phyloP scores from a whole-genome alignment of 768 basidiomycete species.

The Kwoniella sp. region DNA sequence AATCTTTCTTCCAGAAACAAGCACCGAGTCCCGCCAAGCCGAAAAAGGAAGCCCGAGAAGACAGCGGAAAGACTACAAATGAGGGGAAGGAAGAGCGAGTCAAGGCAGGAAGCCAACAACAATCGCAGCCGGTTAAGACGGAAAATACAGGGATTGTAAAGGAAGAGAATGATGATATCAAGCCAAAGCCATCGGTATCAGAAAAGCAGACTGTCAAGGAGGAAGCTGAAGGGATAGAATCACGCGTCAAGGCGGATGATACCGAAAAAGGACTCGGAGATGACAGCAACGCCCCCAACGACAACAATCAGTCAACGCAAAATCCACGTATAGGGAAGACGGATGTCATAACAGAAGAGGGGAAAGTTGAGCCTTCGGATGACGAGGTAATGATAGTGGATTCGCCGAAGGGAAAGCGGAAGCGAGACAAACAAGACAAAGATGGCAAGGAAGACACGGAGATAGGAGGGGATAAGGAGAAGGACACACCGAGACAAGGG shows the following conservation, averaged over 20 bases:
- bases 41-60: constrained; percentile 11
- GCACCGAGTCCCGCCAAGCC: constrained; percentile 27
- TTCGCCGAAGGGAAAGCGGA: background rate
- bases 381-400: background rate
- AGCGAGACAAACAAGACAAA: background rate
- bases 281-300: constrained; percentile 52
- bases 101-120: too few species aligned
- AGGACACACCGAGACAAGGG: constrained; percentile 12
- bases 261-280: constrained; percentile 45
- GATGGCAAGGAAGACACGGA: constrained; percentile 1
- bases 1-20: constrained; percentile 56
- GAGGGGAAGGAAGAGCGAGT: background rate
- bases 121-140: constrained; percentile 16
- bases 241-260: constrained; percentile 20
- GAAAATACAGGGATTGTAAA: constrained; percentile 6
- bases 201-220: constrained; percentile 21
- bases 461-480: constrained; percentile 1
- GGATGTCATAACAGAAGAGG: constrained; percentile 17
- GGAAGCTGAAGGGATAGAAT: constrained; percentile 29
- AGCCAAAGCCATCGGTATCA: background rate
- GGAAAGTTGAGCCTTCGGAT: background rate
- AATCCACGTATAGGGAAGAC: constrained; percentile 12
- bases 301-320: constrained; percentile 6
- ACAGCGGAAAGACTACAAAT: background rate
- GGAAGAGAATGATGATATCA: background rate